Percentiles rank a stretch among this genome's conserved stretches.
Conservation (phyloP, 2,329 filamentous ascomycete species). For the Gnomoniopsis smithogilvyi region DNA sequence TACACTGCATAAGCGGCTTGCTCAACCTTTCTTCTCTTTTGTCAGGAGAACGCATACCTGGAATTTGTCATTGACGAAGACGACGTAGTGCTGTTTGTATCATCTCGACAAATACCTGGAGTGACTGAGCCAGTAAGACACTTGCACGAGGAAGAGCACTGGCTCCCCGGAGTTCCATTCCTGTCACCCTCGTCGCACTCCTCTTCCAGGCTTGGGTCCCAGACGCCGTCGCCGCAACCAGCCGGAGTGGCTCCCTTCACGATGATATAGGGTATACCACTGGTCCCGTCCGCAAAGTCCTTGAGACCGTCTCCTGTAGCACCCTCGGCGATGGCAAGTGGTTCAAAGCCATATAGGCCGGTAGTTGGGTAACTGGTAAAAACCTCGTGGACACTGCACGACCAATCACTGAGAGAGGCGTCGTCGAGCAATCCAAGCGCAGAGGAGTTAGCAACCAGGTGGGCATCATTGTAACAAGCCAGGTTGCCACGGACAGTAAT, state of each 20-base stretch:
- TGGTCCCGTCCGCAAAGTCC: slow-evolving; percentile 32
- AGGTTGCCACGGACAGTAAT: slow-evolving; percentile 36
- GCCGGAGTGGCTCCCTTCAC: slow-evolving; percentile 37
- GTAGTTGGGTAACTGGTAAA: slow-evolving; percentile 35
- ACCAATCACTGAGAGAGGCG: slow-evolving; percentile 36
- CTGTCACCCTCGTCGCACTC: slow-evolving; percentile 36
- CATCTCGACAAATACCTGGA: slow-evolving; percentile 23
- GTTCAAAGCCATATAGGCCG: slow-evolving; percentile 33
- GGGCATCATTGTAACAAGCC: slow-evolving; percentile 36
- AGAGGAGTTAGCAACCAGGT: slow-evolving; percentile 34
- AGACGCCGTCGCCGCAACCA: slow-evolving; percentile 37
- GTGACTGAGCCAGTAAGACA: slow-evolving; percentile 28
- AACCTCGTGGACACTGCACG: slow-evolving; percentile 39
- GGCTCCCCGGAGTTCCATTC: slow-evolving; percentile 30
- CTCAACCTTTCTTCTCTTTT: not conserved
- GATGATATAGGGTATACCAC: slow-evolving; percentile 39
- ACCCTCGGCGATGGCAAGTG: slow-evolving; percentile 37
- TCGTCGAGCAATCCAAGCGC: slow-evolving; percentile 33
- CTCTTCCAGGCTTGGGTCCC: slow-evolving; percentile 31
- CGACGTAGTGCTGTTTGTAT: slow-evolving; percentile 14
- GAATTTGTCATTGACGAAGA: slow-evolving; percentile 12
- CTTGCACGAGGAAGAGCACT: slow-evolving; percentile 37
- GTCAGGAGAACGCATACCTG: not conserved
- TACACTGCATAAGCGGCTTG: not conserved
- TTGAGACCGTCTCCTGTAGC: slow-evolving; percentile 30